Percentiles rank a stretch among this genome's conserved stretches.
Evolutionary conservation across 2,329 filamentous ascomycete genomes (phyloP).

Genomic region (Fusarium staphyleae): DNA sequence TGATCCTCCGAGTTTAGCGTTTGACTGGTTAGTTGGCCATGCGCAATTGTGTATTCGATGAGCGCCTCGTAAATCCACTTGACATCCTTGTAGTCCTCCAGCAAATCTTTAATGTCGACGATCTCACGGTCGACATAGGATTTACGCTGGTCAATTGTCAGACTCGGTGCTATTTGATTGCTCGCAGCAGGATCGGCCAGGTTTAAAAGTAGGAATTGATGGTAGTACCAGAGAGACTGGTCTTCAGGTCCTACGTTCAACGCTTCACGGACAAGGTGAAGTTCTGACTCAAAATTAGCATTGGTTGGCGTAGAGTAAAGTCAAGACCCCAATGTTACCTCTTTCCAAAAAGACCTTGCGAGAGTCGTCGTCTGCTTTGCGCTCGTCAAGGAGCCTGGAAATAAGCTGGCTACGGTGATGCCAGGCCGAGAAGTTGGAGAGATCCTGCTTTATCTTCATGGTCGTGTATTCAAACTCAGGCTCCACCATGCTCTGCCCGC

Average conservation of each 20-base stretch:
- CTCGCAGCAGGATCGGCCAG: slow-evolving; percentile 59
- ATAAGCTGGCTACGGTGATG: slow-evolving; percentile 89
- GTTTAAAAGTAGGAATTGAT: slow-evolving; percentile 83
- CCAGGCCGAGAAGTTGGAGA: slow-evolving; percentile 98
- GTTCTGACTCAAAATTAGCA: slow-evolving; percentile 59
- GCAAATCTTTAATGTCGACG: slow-evolving; percentile 71
- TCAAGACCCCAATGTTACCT: slow-evolving; percentile 54
- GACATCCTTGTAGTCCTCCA: slow-evolving; percentile 63
- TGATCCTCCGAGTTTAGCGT: slow-evolving; percentile 50
- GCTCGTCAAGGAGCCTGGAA: slow-evolving; percentile 74
- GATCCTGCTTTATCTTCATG: slow-evolving; percentile 81
- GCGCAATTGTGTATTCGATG: slow-evolving; percentile 72
- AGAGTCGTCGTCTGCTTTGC: slow-evolving; percentile 66
- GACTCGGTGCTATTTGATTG: slow-evolving; percentile 68
- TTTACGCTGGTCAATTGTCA: slow-evolving; percentile 67
- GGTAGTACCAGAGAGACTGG: slow-evolving; percentile 97
- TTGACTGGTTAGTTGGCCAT: slow-evolving; percentile 61
- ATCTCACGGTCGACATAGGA: slow-evolving; percentile 75
- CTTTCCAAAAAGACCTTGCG: slow-evolving; percentile 75
- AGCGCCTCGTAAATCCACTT: slow-evolving; percentile 93
- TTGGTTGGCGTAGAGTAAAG: background rate
- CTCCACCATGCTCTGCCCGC: slow-evolving; percentile 72
- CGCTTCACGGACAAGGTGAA: slow-evolving; percentile 76
- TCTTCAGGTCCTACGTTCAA: slow-evolving; percentile 91
- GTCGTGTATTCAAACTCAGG: slow-evolving; percentile 89